A percentile compares a stretch with the other conserved stretches of the same genome.
Evolutionary conservation across 768 basidiomycete species (phyloP).

Genomic region (Bullera alba): DNA sequence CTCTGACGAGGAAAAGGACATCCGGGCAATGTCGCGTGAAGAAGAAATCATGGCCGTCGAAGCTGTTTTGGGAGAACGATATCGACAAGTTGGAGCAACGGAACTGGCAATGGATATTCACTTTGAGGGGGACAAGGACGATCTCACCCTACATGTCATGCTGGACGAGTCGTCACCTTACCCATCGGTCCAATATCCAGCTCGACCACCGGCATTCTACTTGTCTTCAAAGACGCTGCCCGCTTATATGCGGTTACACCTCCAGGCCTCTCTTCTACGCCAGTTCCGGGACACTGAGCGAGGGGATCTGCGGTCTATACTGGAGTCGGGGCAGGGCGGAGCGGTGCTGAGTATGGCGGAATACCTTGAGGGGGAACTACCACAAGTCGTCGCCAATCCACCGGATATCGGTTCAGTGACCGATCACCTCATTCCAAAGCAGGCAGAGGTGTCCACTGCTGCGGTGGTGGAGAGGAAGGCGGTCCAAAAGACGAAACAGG

Average conservation of each 20-base stretch:
- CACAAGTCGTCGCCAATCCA: constrained; percentile 55
- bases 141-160: constrained; percentile 60
- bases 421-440: constrained; percentile 50
- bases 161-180: constrained; percentile 51
- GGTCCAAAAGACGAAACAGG: constrained; percentile 16
- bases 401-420: constrained; percentile 68
- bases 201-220: constrained; percentile 62
- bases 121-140: constrained; percentile 11
- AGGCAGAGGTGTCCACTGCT: constrained; percentile 6
- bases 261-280: constrained; percentile 61
- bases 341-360: constrained; percentile 61
- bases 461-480: constrained; percentile 2
- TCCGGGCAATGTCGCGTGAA: constrained; percentile 30
- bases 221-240: constrained; percentile 63
- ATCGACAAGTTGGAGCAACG: constrained; percentile 16
- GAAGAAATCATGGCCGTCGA: constrained; percentile 47
- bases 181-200: constrained; percentile 49
- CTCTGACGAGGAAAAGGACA: constrained; percentile 23
- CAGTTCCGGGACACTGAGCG: constrained; percentile 53
- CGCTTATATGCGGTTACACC: constrained; percentile 73
- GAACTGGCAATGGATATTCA: constrained; percentile 36
- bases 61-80: constrained; percentile 44
- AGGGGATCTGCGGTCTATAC: constrained; percentile 49
- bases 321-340: constrained; percentile 61
- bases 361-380: constrained; percentile 65